Conservation (phyloP, 2,329 filamentous ascomycete genomes). For the Fusarium fracticaudum region DNA sequence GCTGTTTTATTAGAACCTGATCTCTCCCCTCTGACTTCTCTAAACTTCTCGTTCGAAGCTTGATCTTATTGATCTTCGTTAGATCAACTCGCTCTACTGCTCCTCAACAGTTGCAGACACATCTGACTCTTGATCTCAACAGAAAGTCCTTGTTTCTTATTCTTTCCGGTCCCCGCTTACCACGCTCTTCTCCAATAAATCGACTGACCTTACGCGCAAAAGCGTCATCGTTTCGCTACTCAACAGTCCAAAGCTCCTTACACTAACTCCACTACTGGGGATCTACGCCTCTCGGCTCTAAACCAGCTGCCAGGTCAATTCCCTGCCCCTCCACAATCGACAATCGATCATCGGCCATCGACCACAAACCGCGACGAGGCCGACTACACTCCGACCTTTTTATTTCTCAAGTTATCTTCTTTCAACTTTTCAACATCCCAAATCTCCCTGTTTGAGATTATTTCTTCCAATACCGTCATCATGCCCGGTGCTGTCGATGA, state of each 20-base stretch:
- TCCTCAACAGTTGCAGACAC: background rate
- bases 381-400: conserved; percentile 8
- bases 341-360: conserved; percentile 29
- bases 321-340: conserved; percentile 41
- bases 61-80: background rate
- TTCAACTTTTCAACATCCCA: background rate
- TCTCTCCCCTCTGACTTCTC: background rate
- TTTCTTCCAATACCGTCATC: conserved; percentile 16
- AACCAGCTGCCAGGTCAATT: conserved; percentile 38
- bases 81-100: background rate
- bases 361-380: conserved; percentile 30
- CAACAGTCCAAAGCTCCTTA: conserved; percentile 37
- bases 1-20: conserved; percentile 8
- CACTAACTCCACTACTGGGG: conserved; percentile 43
- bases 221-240: conserved; percentile 42
- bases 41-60: background rate
- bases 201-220: conserved; percentile 41
- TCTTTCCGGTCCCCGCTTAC: conserved; percentile 21
- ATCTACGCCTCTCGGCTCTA: conserved; percentile 36
- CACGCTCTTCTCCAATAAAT: conserved; percentile 40
- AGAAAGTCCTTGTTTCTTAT: conserved; percentile 19
- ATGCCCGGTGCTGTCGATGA: conserved; percentile 52
- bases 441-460: background rate
- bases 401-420: background rate
- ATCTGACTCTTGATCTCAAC: conserved; percentile 3